phyloP scores from a whole-genome alignment of 2,329 filamentous ascomycete genomes.

The Cordyceps farinosa region DNA sequence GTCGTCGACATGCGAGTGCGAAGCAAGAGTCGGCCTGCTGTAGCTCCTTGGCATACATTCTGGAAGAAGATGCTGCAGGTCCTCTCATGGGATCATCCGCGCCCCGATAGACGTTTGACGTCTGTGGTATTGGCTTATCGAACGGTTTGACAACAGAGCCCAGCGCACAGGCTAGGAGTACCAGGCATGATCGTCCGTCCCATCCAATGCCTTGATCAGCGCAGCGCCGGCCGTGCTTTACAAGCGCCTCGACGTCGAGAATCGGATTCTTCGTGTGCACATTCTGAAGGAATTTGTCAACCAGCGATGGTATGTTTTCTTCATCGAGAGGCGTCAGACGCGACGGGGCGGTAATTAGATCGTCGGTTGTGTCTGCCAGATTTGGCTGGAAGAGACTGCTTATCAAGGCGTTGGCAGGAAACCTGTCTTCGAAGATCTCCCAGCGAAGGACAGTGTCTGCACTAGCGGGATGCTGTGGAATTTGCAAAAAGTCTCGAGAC shows the following conservation, averaged over 20 bases:
- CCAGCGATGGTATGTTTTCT: slow-evolving; percentile 24
- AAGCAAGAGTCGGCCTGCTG: slow-evolving; percentile 25
- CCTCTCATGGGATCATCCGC: neutral
- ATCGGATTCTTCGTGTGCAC: slow-evolving; percentile 29
- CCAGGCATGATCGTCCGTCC: slow-evolving; percentile 26
- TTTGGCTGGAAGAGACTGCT: slow-evolving; percentile 20
- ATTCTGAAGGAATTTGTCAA: slow-evolving; percentile 25
- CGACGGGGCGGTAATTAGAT: slow-evolving; percentile 13
- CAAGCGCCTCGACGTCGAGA: slow-evolving; percentile 23
- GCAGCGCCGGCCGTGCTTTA: slow-evolving; percentile 23
- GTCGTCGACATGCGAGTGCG: slow-evolving; percentile 25
- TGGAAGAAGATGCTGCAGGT: slow-evolving; percentile 10
- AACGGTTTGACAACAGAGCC: slow-evolving; percentile 24
- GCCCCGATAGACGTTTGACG: neutral
- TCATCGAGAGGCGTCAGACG: slow-evolving; percentile 22
- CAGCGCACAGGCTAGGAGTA: slow-evolving; percentile 25
- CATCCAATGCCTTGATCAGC: slow-evolving; percentile 26
- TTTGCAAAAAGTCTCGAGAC: slow-evolving; percentile 23
- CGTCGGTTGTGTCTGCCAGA: neutral
- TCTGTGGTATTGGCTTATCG: slow-evolving; percentile 11
- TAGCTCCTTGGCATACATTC: slow-evolving; percentile 20
- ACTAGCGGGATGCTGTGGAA: slow-evolving; percentile 22
- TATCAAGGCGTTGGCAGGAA: slow-evolving; percentile 21
- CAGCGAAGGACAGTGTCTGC: slow-evolving; percentile 23
- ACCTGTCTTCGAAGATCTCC: slow-evolving; percentile 21